Evolutionary conservation across 345 rosid genomes (phyloP), one percentile per base, ranked within the genome.

Genomic region (Psidium guajava): DNA sequence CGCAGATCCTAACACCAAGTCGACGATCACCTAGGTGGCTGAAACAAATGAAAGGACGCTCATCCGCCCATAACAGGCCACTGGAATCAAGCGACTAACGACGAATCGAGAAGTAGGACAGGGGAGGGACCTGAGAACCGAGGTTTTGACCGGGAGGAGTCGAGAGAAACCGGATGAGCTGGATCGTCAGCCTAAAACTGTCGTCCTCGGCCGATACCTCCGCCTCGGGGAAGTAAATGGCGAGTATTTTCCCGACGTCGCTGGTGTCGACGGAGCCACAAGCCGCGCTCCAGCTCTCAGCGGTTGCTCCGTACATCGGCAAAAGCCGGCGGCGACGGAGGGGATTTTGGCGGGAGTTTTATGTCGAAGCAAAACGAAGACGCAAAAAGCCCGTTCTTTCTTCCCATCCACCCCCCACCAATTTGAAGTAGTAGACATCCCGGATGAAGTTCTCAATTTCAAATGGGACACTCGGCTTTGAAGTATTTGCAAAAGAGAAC

Each of bases 121-220:
- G 56, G 82, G 77, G 81, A 28, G 21, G 83, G 42, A 95, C 99
- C 99, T 93, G 98, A 54, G 92, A 91, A 87, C 86, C 90, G 86
- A 95, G 86, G 81, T 85, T 88, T 86, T 87, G 82, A 53, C 95
- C 98, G 6, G 90, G 86, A 52, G 94, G 85, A 5, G 83, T 24
- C 36, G 95, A 93, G 92, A 97, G 93, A 92, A 97, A 87, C 85
- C 91, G 90, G 82, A 94, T 87, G 85, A 97, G 96, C 82, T 92
- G 89, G 81, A 91, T 83, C 11, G 92, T 87, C 86, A 96, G 94
- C 88, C 82, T 80, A 88, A 94, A 82, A 85, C 86, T 88, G 81
- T 91, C 93, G 84, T 93, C 93, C 69, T 91, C 94, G 80, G 91
- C 89, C 20, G 89, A 87, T 32, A 90, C 87, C 83, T 94, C 95